Percentiles rank a stretch among this genome's conserved stretches.
Evolutionary conservation across 768 basidiomycete species (phyloP).

Genomic region (Boletus coccyginus): DNA sequence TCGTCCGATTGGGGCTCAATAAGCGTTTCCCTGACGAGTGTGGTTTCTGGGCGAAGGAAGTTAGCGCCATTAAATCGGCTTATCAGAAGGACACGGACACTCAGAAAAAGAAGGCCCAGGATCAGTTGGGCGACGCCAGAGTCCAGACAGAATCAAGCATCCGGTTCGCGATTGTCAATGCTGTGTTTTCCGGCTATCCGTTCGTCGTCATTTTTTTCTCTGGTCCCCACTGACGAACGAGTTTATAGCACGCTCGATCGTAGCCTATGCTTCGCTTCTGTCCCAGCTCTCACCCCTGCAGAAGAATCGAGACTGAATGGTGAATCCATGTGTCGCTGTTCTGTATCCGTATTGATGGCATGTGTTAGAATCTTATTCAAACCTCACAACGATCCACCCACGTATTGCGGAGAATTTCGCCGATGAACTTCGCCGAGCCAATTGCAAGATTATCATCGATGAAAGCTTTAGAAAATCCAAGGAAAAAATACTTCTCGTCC

Average conservation of each 20-base stretch:
- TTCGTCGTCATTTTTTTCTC: conserved; percentile 4
- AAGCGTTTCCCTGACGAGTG: conserved; percentile 28
- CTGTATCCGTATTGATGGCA: background rate
- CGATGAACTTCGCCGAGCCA: conserved; percentile 17
- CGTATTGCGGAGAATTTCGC: conserved; percentile 16
- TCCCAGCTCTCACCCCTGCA: conserved; percentile 10
- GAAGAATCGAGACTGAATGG: conserved; percentile 17
- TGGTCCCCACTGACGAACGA: background rate
- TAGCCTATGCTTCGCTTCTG: conserved; percentile 11
- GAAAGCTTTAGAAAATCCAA: conserved; percentile 23
- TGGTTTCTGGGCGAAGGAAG: conserved; percentile 22
- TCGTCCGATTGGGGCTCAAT: conserved; percentile 31
- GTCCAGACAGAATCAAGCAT: conserved; percentile 17
- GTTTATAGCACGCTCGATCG: conserved; percentile 18
- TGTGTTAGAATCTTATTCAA: conserved; percentile 16
- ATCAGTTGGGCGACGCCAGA: conserved; percentile 8
- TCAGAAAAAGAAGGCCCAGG: conserved; percentile 13
- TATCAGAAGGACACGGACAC: background rate
- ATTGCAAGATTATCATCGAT: conserved; percentile 15
- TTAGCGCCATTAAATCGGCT: conserved; percentile 4
- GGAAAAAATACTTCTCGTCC: conserved; percentile 20
- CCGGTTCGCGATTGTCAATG: conserved; percentile 24
- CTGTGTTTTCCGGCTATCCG: conserved; percentile 27
- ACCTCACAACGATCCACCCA: conserved; percentile 14
- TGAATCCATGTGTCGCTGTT: background rate